A percentile compares a stretch with the other conserved stretches of the same genome.
Evolutionary conservation across 805 yeast species (phyloP).

Genomic region (Monosporozyma aerobia): DNA sequence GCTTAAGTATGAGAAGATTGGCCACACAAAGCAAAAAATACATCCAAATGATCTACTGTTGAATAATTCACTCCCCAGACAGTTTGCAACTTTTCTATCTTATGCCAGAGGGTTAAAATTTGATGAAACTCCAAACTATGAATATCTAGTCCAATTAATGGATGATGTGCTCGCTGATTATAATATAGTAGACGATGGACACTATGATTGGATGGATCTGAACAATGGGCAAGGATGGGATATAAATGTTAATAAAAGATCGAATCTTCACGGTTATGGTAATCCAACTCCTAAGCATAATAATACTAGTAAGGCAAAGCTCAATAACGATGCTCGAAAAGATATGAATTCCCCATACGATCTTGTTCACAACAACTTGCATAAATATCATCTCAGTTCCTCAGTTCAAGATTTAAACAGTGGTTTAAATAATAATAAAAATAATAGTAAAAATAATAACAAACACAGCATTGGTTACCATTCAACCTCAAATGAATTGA

Average conservation of each 20-base stretch:
- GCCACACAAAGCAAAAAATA: constrained; percentile 71
- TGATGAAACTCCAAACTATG: constrained; percentile 93
- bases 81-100: constrained; percentile 84
- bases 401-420: not conserved
- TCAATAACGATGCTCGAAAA: constrained; percentile 7
- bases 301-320: constrained; percentile 23
- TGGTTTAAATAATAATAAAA: not conserved
- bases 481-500: not conserved
- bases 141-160: constrained; percentile 68
- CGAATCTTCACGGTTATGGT: constrained; percentile 92
- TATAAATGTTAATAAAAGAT: constrained; percentile 76
- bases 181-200: constrained; percentile 70
- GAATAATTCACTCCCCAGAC: constrained; percentile 83
- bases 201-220: constrained; percentile 96
- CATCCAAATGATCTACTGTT: constrained; percentile 77
- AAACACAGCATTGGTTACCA: not conserved
- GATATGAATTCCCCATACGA: not conserved
- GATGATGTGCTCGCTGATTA: constrained; percentile 67
- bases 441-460: too few species aligned
- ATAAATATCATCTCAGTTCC: not conserved
- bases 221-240: constrained; percentile 97
- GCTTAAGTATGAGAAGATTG: constrained; percentile 94
- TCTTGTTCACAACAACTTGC: not conserved
- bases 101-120: constrained; percentile 82
- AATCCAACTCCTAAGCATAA: constrained; percentile 68